phyloP scores from a whole-genome alignment of 2,329 filamentous ascomycete genomes.

The Epichloe bromicola region DNA sequence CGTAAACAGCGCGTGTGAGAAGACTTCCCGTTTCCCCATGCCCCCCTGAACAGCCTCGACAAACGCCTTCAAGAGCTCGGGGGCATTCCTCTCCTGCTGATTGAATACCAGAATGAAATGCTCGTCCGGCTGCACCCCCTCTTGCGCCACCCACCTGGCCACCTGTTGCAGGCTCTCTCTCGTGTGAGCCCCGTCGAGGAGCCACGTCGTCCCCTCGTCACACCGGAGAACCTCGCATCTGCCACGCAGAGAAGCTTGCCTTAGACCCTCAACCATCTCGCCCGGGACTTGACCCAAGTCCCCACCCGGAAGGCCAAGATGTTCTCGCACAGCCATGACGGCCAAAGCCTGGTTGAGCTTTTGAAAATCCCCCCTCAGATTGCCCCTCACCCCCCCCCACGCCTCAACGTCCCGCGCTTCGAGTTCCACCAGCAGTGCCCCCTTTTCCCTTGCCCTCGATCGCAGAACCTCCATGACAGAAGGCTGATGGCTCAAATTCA shows the following conservation, averaged over 20 bases:
- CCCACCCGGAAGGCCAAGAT: conserved; percentile 28
- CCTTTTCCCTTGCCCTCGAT: conserved; percentile 45
- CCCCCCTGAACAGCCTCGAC: conserved; percentile 37
- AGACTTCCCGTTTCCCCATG: conserved; percentile 30
- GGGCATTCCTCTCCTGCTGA: conserved; percentile 73
- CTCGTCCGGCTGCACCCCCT: conserved; percentile 19
- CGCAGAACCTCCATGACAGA: conserved; percentile 41
- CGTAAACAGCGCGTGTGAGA: conserved; percentile 68
- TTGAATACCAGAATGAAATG: conserved; percentile 67
- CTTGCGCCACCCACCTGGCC: conserved; percentile 59
- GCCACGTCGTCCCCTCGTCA: conserved; percentile 49
- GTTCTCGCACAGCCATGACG: conserved; percentile 40
- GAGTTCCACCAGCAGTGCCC: conserved; percentile 29
- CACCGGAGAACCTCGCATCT: conserved; percentile 57
- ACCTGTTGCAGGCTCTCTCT: conserved; percentile 68
- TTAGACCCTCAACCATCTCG: conserved; percentile 51
- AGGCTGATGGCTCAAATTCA: conserved; percentile 14
- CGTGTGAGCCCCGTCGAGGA: conserved; percentile 81
- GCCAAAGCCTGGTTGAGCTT: conserved; percentile 47
- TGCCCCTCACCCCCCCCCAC: conserved; percentile 31
- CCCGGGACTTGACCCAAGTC: conserved; percentile 14
- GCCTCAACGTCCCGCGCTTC: conserved; percentile 22
- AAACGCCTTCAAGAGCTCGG: conserved; percentile 49
- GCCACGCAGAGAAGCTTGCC: conserved; percentile 56
- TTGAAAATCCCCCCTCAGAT: conserved; percentile 39